These are phyloP conservation scores for Colletotrichum sp. DNA, from an alignment of 2,329 filamentous ascomycete genomes.

Conservation along the genomic window DNA sequence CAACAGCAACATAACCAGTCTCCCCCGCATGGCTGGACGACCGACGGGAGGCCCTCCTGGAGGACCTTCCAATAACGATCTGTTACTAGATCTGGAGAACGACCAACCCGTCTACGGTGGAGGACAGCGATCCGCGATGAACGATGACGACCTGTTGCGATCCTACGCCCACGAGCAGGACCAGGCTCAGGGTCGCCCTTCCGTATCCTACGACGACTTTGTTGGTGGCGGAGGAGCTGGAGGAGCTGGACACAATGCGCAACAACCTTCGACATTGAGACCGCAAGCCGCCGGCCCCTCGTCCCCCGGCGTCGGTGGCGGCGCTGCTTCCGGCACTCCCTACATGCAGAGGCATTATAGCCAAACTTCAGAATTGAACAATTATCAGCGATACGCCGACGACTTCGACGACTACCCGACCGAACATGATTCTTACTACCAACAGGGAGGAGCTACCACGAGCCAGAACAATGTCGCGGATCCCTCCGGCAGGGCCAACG, in stretches of 20 bases:
- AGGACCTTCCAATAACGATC: slow-evolving; percentile 58
- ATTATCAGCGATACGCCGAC: slow-evolving; percentile 90
- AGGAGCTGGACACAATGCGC: slow-evolving; percentile 31
- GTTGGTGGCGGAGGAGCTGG: slow-evolving; percentile 62
- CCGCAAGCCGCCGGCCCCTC: slow-evolving; percentile 34
- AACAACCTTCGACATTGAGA: slow-evolving; percentile 48
- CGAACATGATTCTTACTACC: slow-evolving; percentile 83
- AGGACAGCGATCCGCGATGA: slow-evolving; percentile 78
- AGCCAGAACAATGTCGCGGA: slow-evolving; percentile 22
- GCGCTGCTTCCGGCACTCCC: slow-evolving; percentile 38
- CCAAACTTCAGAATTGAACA: slow-evolving; percentile 83
- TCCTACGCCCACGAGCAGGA: slow-evolving; percentile 76
- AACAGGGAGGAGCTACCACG: slow-evolving; percentile 58
- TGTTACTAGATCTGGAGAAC: slow-evolving; percentile 78
- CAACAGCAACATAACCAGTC: slow-evolving; percentile 34
- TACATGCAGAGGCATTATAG: slow-evolving; percentile 58
- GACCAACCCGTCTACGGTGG: slow-evolving; percentile 74
- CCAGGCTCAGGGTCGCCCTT: slow-evolving; percentile 70
- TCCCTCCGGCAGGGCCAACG: slow-evolving; percentile 46
- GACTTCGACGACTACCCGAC: slow-evolving; percentile 84
- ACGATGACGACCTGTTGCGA: slow-evolving; percentile 81
- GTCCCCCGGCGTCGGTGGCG: slow-evolving; percentile 16
- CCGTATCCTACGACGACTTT: slow-evolving; percentile 94
- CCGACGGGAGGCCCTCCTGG: slow-evolving; percentile 53
- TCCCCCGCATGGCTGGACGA: slow-evolving; percentile 66